Percentiles rank a stretch among this genome's conserved stretches.
phyloP scores from a whole-genome alignment of 2,329 filamentous ascomycete species.

The Mycosphaerella arachidis region DNA sequence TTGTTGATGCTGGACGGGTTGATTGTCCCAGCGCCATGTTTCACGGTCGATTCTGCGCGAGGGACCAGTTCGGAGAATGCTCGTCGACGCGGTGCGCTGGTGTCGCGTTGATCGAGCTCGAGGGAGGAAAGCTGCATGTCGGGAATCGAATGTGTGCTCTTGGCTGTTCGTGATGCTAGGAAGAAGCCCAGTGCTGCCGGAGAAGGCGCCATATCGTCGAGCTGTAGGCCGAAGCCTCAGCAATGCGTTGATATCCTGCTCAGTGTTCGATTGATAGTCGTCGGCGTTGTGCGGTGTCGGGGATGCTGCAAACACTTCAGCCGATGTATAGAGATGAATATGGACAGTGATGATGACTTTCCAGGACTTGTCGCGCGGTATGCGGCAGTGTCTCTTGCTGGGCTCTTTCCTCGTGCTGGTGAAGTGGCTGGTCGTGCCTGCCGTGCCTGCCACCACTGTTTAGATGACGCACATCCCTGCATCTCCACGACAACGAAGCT shows the following conservation, averaged over 20 bases:
- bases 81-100: constrained; percentile 11
- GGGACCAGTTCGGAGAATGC: constrained; percentile 7
- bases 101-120: constrained; percentile 26
- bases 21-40: constrained; percentile 32
- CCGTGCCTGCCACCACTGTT: constrained; percentile 1
- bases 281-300: neutral
- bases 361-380: constrained; percentile 1
- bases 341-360: neutral
- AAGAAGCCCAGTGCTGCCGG: constrained; percentile 23
- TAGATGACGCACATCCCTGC: neutral
- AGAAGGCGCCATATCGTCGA: constrained; percentile 26
- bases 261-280: neutral
- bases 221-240: constrained; percentile 31
- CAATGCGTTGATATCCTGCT: constrained; percentile 2
- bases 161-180: constrained; percentile 15
- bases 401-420: neutral
- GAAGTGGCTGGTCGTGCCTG: constrained; percentile 1
- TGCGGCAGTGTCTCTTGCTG: constrained; percentile 2
- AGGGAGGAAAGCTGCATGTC: constrained; percentile 28
- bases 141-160: constrained; percentile 17
- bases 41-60: constrained; percentile 22
- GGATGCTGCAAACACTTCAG: neutral
- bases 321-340: neutral
- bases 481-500: neutral
- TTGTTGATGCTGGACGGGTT: constrained; percentile 42